These are phyloP conservation scores for Kalmanozyma brasiliensis DNA, from an alignment of 1,284 basidiomycete species.

Conservation along the genomic window DNA sequence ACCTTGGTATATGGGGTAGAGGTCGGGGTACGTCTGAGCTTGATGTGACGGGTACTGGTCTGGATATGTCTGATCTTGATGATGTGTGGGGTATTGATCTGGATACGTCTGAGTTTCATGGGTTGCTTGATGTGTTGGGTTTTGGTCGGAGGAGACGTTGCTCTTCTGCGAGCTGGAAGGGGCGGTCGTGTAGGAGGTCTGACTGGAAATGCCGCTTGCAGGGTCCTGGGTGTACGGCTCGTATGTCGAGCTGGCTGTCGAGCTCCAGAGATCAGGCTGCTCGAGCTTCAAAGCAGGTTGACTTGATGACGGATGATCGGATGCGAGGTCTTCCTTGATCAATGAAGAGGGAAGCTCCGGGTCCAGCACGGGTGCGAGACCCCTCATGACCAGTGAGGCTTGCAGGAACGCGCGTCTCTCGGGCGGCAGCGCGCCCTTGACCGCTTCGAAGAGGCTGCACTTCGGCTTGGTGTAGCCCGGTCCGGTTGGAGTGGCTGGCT, in stretches of 20 bases:
- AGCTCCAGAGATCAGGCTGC: neutral
- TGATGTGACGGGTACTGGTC: no score
- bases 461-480: conserved; percentile 1
- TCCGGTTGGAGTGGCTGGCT: neutral
- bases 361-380: neutral
- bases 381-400: conserved; percentile 18
- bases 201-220: neutral
- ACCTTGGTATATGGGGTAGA: no score
- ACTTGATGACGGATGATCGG: neutral
- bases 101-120: neutral
- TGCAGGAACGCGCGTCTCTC: conserved; percentile 31
- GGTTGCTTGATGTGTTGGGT: conserved; percentile 8
- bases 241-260: neutral
- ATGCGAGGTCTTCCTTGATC: no score
- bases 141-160: neutral
- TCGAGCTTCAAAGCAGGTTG: neutral
- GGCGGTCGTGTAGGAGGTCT: neutral
- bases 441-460: conserved; percentile 16
- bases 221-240: neutral
- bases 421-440: conserved; percentile 33
- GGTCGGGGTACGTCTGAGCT: no score
- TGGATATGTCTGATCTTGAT: no score
- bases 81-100: no score
- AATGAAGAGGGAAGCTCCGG: no score
- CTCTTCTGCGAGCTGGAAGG: neutral